Evolutionary conservation across 306 rosid genomes (phyloP), one percentile per base, ranked within the genome.

Genomic region (Cucumis hystrix): DNA sequence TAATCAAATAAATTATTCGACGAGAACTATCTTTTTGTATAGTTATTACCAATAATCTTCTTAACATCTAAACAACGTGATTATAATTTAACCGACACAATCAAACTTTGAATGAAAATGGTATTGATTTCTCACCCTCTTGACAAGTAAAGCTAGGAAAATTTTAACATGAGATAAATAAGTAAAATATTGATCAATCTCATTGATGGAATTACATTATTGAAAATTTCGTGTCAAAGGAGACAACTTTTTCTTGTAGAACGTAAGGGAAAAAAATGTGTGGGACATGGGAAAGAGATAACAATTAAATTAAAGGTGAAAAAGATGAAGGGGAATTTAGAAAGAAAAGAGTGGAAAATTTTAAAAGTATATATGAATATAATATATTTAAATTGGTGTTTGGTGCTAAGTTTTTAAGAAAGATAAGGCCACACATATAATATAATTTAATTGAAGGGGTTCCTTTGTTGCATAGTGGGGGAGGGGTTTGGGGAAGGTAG

Each of bases 371-470:
- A 20, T 9, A 58, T 21, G 7, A 39, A 33, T 33, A 33, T 0
- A 28, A 28, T 7, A 16, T 15, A 63, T 40, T 67, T 1, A 67
- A 7, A 7, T 35, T 37, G 15, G 56, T 69, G 35, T 51, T 35
- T 72, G 45, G 15, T 25, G 76, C 8, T 54, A 51, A 21, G 37
- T 58, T 56, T 52, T 75, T 56, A 55, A 59, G 67, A 57, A 59
- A 75, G 51, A 10, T 41, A 17, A 75, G 65, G 41, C 78, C 78
- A 75, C 64, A n/a, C 54, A 57, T 75, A 58, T 58, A 71, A 71
- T 71, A 49, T 71, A 71, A 49, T 49, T 49, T 71, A 71, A 71
- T 71, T 25, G n/a, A 69, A 20, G 30, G 54, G 52, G 72, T 39
- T 60, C 21, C 35, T 21, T 68, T 68, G 74, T 68, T 68, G 37